Conservation (phyloP, 345 rosid genomes). For the Rhodamnia rubescens region DNA sequence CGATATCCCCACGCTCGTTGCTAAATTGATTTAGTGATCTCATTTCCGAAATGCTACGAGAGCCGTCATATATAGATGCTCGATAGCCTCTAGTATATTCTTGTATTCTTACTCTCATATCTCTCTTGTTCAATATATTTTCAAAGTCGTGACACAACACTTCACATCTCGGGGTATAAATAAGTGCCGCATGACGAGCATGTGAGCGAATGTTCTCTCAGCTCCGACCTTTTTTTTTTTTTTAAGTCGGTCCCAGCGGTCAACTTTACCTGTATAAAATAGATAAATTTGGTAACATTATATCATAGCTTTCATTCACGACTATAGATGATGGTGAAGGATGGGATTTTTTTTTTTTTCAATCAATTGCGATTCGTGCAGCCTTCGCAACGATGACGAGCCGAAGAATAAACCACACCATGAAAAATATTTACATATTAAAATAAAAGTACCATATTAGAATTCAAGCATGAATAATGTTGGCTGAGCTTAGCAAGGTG, state of each 20-base stretch:
- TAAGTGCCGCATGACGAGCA: rapidly evolving
- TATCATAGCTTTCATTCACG: background rate
- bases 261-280: rapidly evolving
- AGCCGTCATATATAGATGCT: background rate
- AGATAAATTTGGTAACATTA: background rate
- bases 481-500: background rate
- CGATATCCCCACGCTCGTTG: too few species aligned
- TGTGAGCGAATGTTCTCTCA: rapidly evolving
- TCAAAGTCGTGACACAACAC: too few species aligned
- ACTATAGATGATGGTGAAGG: background rate
- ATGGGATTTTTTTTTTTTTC: background rate
- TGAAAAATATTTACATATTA: background rate
- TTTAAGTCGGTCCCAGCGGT: background rate
- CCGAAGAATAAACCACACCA: background rate
- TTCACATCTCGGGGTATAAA: too few species aligned
- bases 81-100: background rate
- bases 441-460: background rate
- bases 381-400: background rate
- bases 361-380: background rate
- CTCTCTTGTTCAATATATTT: background rate
- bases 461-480: background rate
- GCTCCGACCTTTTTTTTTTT: background rate
- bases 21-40: too few species aligned
- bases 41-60: background rate
- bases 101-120: background rate